A percentile compares a stretch with the other conserved stretches of the same genome.
Evolutionary conservation across 495 filamentous ascomycete genomes (phyloP).

Genomic region (Penicillium egyptiacum): DNA sequence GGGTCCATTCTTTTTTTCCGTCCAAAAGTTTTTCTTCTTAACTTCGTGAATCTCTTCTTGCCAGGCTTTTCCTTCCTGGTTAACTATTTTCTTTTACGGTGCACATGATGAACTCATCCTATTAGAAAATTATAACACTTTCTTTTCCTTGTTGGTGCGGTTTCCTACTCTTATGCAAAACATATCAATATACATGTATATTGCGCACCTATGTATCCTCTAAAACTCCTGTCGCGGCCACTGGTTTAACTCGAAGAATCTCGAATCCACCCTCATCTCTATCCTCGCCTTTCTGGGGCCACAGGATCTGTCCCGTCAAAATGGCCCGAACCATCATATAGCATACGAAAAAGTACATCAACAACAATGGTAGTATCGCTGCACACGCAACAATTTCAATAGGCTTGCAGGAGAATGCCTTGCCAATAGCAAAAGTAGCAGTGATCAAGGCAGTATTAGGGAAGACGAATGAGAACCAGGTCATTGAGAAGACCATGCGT

Average conservation of each 20-base stretch:
- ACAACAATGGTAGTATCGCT: constrained; percentile 58
- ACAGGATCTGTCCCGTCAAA: constrained; percentile 60
- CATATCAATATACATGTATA: background rate
- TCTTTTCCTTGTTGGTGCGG: background rate
- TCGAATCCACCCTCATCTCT: constrained; percentile 61
- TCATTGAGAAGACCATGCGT: constrained; percentile 78
- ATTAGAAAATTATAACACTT: background rate
- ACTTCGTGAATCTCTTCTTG: background rate
- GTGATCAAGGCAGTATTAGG: constrained; percentile 78
- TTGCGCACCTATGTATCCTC: background rate
- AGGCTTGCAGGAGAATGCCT: constrained; percentile 57
- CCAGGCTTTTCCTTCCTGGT: too few species aligned
- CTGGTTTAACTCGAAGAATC: constrained; percentile 34
- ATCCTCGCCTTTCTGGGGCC: constrained; percentile 71
- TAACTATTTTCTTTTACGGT: background rate
- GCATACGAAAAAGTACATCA: constrained; percentile 72
- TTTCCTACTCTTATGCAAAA: background rate
- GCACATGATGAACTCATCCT: background rate
- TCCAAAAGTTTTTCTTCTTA: background rate
- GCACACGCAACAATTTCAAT: constrained; percentile 69
- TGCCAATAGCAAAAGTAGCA: constrained; percentile 70
- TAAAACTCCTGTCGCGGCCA: constrained; percentile 4
- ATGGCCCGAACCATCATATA: constrained; percentile 70
- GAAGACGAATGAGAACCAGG: constrained; percentile 86
- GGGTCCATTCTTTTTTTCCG: constrained; percentile 16